phyloP scores from a whole-genome alignment of 306 rosid genomes.

The Pachyrhizus erosus region DNA sequence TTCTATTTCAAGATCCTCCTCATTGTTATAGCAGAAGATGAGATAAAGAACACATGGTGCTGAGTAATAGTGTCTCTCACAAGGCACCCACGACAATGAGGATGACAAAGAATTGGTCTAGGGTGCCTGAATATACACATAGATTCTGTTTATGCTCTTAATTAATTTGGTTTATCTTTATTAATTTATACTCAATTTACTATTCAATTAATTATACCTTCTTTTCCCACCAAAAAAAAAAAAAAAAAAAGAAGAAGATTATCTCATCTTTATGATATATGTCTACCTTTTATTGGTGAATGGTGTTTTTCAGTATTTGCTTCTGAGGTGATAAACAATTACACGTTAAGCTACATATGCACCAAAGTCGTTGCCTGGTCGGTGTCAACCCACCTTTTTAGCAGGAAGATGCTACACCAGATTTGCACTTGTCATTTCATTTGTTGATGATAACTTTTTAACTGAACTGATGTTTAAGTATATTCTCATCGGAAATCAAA shows the following conservation, averaged over 20 bases:
- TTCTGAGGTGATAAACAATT: slow-evolving; percentile 6
- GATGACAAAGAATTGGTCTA: slow-evolving; percentile 45
- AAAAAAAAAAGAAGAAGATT: too few relatives aligned
- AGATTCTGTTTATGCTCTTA: slow-evolving; percentile 44
- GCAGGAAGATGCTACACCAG: slow-evolving; percentile 12
- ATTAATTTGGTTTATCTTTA: neutral
- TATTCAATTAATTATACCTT: neutral
- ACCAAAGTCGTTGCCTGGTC: slow-evolving; percentile 47
- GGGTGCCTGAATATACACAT: slow-evolving; percentile 53
- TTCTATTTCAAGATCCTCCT: slow-evolving; percentile 16
- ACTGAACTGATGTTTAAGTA: slow-evolving; percentile 12
- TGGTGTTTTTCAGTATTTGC: neutral
- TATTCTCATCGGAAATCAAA: slow-evolving; percentile 31
- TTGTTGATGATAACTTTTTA: slow-evolving; percentile 26
- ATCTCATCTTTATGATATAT: slow-evolving; percentile 29
- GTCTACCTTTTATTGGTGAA: slow-evolving; percentile 28
- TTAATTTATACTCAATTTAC: neutral
- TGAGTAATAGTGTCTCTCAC: slow-evolving; percentile 63
- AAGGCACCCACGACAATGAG: slow-evolving; percentile 45
- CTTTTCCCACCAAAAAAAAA: neutral
- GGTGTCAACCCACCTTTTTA: slow-evolving; percentile 49
- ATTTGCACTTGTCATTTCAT: slow-evolving; percentile 19
- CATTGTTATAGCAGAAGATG: slow-evolving; percentile 8
- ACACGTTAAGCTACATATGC: too few relatives aligned
- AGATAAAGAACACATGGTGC: slow-evolving; percentile 51